Conservation (phyloP, 345 rosid genomes). For the Boechera stricta region DNA sequence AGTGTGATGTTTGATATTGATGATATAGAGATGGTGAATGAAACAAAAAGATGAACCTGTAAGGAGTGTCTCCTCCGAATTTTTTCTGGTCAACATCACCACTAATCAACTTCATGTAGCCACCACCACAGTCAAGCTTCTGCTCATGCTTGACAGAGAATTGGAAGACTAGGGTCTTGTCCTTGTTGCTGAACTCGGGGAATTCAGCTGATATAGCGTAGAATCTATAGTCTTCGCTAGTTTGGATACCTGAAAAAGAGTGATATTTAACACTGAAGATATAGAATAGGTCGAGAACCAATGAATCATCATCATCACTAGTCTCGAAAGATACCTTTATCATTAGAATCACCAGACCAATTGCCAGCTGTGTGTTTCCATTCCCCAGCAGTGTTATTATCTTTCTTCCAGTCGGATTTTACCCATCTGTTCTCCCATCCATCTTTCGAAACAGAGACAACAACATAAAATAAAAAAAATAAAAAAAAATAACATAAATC, state of each 20-base stretch:
- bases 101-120: conserved; percentile 96
- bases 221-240: conserved; percentile 95
- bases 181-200: conserved; percentile 96
- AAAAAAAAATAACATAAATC: not conserved
- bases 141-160: conserved; percentile 98
- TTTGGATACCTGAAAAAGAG: conserved; percentile 74
- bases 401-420: conserved; percentile 90
- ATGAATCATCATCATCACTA: not conserved
- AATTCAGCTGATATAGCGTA: conserved; percentile 97
- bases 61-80: conserved; percentile 96
- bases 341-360: conserved; percentile 88
- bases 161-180: conserved; percentile 86
- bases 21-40: not conserved
- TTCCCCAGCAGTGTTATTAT: conserved; percentile 81
- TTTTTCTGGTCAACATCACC: conserved; percentile 87
- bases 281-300: not conserved
- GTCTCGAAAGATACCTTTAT: conserved; percentile 64
- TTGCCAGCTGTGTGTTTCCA: conserved; percentile 97
- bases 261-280: not conserved
- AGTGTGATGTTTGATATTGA: not conserved
- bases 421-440: conserved; percentile 99
- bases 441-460: conserved; percentile 50
- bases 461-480: not conserved
- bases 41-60: conserved; percentile 57
- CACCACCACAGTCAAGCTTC: conserved; percentile 99